These are phyloP conservation scores for Urtica urens DNA, from an alignment of 306 rosid species.

Conservation along the genomic window DNA sequence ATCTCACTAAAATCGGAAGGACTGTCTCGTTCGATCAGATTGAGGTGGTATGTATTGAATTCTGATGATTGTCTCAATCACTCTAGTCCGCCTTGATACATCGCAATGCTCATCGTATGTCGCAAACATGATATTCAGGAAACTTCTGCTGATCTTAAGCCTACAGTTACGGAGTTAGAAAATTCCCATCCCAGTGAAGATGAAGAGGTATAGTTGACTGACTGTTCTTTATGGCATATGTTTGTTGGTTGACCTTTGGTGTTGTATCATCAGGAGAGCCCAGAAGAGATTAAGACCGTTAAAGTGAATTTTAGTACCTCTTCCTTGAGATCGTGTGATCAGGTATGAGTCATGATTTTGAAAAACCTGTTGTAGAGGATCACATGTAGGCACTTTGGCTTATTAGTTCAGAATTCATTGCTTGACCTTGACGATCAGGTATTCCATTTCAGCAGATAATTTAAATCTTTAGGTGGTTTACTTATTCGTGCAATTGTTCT, in stretches of 20 bases:
- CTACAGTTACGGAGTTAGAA: constrained; percentile 34
- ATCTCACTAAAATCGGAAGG: constrained; percentile 58
- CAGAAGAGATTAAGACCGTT: constrained; percentile 36
- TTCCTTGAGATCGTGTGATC: constrained; percentile 24
- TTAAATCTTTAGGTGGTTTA: background rate
- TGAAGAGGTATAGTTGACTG: constrained; percentile 24
- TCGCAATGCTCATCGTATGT: constrained; percentile 2
- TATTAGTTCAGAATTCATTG: constrained; percentile 36
- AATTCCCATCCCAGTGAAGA: constrained; percentile 22
- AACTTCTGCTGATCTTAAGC: constrained; percentile 42
- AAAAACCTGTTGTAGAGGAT: background rate
- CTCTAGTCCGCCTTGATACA: background rate
- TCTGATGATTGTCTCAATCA: background rate
- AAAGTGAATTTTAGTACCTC: constrained; percentile 24
- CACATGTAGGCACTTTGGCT: too few relatives aligned
- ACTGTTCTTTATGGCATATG: constrained; percentile 5
- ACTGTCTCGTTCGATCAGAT: constrained; percentile 30
- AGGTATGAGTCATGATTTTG: constrained; percentile 27
- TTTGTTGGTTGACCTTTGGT: constrained; percentile 3
- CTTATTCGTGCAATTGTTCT: background rate
- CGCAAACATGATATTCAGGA: constrained; percentile 28
- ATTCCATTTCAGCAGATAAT: constrained; percentile 9
- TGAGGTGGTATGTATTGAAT: constrained; percentile 33
- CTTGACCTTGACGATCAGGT: constrained; percentile 46
- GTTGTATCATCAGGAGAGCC: constrained; percentile 30